Conservation (phyloP, 2,329 filamentous ascomycete species). For the Trichophyton rubrum region DNA sequence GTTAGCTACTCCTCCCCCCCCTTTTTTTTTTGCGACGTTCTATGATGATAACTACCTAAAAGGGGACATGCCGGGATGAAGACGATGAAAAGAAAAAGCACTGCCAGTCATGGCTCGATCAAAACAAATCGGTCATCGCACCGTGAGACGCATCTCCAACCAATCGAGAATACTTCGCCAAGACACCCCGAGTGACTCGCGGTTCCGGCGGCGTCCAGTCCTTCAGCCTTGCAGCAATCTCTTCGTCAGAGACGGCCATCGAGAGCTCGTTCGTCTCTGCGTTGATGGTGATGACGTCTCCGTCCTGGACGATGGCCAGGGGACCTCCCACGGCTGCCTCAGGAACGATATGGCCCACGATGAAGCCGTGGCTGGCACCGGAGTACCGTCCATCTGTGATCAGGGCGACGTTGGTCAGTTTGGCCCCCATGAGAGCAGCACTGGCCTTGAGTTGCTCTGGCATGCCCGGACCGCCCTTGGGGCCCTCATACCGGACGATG, state of each 20-base stretch:
- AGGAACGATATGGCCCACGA: constrained; percentile 83
- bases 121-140: constrained; percentile 71
- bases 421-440: constrained; percentile 85
- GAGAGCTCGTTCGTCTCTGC: constrained; percentile 61
- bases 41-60: no score
- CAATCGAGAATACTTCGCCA: constrained; percentile 80
- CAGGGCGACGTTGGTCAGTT: constrained; percentile 72
- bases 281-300: constrained; percentile 70
- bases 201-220: constrained; percentile 60
- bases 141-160: constrained; percentile 88
- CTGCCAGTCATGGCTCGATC: not conserved
- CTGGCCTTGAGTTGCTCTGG: constrained; percentile 79
- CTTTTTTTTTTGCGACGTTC: no score
- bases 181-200: constrained; percentile 63
- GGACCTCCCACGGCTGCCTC: constrained; percentile 78
- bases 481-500: constrained; percentile 86
- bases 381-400: constrained; percentile 65
- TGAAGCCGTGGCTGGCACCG: constrained; percentile 79
- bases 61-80: no score
- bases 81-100: no score
- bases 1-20: no score
- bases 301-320: constrained; percentile 69
- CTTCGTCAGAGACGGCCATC: constrained; percentile 60
- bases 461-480: constrained; percentile 90
- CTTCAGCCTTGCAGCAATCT: constrained; percentile 51